Conservation (phyloP, 345 rosid genomes). For the Raphanus raphanistrum region DNA sequence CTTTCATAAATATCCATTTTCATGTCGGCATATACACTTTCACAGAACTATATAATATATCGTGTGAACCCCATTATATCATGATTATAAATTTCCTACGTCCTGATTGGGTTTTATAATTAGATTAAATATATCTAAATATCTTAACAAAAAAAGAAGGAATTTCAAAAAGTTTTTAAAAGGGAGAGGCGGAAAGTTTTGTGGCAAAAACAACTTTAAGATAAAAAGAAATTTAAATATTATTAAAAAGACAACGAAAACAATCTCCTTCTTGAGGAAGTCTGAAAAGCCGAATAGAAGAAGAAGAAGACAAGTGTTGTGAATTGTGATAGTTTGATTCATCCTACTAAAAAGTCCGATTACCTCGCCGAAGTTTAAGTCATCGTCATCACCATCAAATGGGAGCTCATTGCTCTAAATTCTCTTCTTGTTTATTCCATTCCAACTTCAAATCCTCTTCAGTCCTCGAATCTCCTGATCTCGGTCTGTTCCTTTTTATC, state of each 20-base stretch:
- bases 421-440: slow-evolving; percentile 39
- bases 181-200: slow-evolving; percentile 24
- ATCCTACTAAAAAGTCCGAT: neutral
- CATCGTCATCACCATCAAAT: slow-evolving; percentile 17
- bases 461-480: slow-evolving; percentile 61
- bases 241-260: neutral
- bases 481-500: slow-evolving; percentile 43
- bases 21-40: neutral
- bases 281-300: slow-evolving; percentile 23
- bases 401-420: slow-evolving; percentile 45
- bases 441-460: slow-evolving; percentile 40
- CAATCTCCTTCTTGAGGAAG: neutral
- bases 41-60: neutral
- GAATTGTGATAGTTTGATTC: neutral
- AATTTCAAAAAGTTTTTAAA: slow-evolving; percentile 3
- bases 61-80: slow-evolving; percentile 6
- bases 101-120: neutral
- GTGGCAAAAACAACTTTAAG: slow-evolving; percentile 13
- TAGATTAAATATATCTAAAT: neutral
- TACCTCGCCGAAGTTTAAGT: neutral
- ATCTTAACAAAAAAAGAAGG: neutral
- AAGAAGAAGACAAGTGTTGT: neutral
- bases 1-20: neutral
- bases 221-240: neutral
- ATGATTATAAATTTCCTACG: neutral